Percentiles rank a stretch among this genome's conserved stretches.
Evolutionary conservation across 2,329 filamentous ascomycete species (phyloP).

Genomic region (Fusarium decemcellulare): DNA sequence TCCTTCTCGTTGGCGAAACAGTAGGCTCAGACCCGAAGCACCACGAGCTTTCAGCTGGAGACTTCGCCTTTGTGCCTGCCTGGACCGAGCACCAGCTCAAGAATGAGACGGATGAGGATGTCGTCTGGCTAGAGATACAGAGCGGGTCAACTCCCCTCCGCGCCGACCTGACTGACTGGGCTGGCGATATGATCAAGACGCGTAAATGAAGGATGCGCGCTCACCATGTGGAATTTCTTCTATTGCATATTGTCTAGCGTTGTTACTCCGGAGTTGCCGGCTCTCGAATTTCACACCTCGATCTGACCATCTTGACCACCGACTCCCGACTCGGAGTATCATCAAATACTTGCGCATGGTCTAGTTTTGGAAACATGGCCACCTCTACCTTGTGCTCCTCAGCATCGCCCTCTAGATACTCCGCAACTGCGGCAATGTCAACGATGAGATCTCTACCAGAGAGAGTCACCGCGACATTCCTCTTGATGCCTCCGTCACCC

Average conservation of each 20-base stretch:
- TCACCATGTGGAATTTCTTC: background rate
- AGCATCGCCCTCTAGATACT: constrained; percentile 62
- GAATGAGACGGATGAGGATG: constrained; percentile 73
- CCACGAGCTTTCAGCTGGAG: constrained; percentile 72
- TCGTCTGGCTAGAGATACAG: constrained; percentile 76
- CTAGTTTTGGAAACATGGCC: constrained; percentile 71
- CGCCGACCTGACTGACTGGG: constrained; percentile 75
- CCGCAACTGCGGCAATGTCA: constrained; percentile 69
- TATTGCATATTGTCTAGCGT: constrained; percentile 7
- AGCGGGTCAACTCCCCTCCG: constrained; percentile 73
- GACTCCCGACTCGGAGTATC: constrained; percentile 45
- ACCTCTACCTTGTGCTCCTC: constrained; percentile 62
- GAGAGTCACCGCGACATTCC: constrained; percentile 69
- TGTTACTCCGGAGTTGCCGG: constrained; percentile 15
- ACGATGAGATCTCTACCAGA: constrained; percentile 76
- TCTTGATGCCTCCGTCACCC: constrained; percentile 35
- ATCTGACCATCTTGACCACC: constrained; percentile 49
- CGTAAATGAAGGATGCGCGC: constrained; percentile 27
- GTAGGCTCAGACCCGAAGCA: constrained; percentile 66
- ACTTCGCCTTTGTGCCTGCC: constrained; percentile 79
- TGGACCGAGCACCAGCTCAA: constrained; percentile 80
- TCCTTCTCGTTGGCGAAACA: constrained; percentile 70
- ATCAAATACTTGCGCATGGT: constrained; percentile 76
- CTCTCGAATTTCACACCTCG: constrained; percentile 42
- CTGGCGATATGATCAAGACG: constrained; percentile 58